Percentiles rank a stretch among this genome's conserved stretches.
Evolutionary conservation across 2,329 filamentous ascomycete genomes (phyloP).

Genomic region (Diaporthe longicolla): DNA sequence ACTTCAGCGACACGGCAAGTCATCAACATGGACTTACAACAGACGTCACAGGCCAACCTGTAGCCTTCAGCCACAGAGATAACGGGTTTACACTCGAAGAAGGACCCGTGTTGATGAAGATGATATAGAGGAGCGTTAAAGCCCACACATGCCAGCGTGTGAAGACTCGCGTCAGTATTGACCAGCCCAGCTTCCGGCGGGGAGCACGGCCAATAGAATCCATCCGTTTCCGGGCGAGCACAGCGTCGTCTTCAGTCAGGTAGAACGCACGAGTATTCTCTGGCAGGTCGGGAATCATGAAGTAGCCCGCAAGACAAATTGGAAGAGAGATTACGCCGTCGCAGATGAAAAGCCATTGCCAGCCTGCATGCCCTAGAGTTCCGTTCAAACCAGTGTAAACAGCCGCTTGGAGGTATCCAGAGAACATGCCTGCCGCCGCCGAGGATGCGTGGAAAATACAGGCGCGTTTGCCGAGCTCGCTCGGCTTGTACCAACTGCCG

Average conservation of each 20-base stretch:
- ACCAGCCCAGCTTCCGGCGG: constrained; percentile 50
- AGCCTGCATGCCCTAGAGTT: constrained; percentile 54
- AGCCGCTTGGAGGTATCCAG: constrained; percentile 58
- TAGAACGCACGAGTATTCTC: constrained; percentile 47
- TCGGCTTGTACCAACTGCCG: constrained; percentile 60
- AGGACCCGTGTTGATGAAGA: constrained; percentile 55
- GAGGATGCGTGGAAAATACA: constrained; percentile 57
- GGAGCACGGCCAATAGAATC: constrained; percentile 50
- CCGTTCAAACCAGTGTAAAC: constrained; percentile 58
- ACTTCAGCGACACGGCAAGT: not conserved
- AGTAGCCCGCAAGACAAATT: constrained; percentile 51
- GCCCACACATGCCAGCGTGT: constrained; percentile 55
- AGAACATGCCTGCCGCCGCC: constrained; percentile 58
- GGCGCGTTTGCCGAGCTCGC: constrained; percentile 59
- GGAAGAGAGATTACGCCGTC: constrained; percentile 56
- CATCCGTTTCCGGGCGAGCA: constrained; percentile 51
- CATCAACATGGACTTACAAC: constrained; percentile 54
- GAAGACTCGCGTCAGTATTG: constrained; percentile 42
- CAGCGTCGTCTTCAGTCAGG: constrained; percentile 48
- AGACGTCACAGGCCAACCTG: constrained; percentile 59
- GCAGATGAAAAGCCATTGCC: constrained; percentile 63
- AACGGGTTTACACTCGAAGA: constrained; percentile 55
- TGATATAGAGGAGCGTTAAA: constrained; percentile 54
- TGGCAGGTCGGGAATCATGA: constrained; percentile 53
- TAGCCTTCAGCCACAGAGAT: constrained; percentile 58